A percentile compares a stretch with the other conserved stretches of the same genome.
phyloP scores from a whole-genome alignment of 441 rosid genomes.

The Euphorbia celastroides region DNA sequence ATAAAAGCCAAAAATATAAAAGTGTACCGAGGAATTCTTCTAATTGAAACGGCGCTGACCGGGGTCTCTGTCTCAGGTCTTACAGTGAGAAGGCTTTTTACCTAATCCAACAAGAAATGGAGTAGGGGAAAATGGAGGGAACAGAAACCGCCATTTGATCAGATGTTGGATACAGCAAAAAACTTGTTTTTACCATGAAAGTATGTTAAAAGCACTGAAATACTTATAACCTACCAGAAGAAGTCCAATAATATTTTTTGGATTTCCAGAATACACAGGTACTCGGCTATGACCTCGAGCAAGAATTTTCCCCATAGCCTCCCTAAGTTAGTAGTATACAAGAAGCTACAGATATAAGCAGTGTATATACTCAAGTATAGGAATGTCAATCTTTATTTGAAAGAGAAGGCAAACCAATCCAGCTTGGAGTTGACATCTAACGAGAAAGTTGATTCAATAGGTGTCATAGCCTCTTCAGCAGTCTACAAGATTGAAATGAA shows the following conservation, averaged over 20 bases:
- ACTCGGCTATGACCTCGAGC: slow-evolving; percentile 97
- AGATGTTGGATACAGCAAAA: slow-evolving; percentile 4
- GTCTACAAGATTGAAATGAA: slow-evolving; percentile 46
- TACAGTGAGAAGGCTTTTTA: slow-evolving; percentile 91
- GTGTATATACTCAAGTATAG: not conserved
- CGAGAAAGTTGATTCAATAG: slow-evolving; percentile 92
- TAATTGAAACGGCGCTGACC: slow-evolving; percentile 88
- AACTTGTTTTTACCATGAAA: not conserved
- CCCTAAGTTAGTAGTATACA: slow-evolving; percentile 47
- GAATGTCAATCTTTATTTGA: slow-evolving; percentile 3
- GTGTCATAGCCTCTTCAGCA: slow-evolving; percentile 99
- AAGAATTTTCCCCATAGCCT: slow-evolving; percentile 94
- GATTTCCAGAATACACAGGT: slow-evolving; percentile 87
- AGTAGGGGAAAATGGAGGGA: not conserved
- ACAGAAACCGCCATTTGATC: slow-evolving; percentile 6
- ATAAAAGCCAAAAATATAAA: not conserved
- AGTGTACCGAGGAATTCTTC: slow-evolving; percentile 80
- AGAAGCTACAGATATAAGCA: slow-evolving; percentile 3
- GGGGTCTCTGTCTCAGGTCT: slow-evolving; percentile 97
- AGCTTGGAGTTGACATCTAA: slow-evolving; percentile 88
- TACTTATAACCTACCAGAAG: slow-evolving; percentile 58
- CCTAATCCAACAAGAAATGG: slow-evolving; percentile 34
- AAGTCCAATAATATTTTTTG: slow-evolving; percentile 83
- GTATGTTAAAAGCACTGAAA: slow-evolving; percentile 5
- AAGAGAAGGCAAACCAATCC: slow-evolving; percentile 61